Conservation (phyloP, 257 asterid genomes). For the Handroanthus guayacan region DNA sequence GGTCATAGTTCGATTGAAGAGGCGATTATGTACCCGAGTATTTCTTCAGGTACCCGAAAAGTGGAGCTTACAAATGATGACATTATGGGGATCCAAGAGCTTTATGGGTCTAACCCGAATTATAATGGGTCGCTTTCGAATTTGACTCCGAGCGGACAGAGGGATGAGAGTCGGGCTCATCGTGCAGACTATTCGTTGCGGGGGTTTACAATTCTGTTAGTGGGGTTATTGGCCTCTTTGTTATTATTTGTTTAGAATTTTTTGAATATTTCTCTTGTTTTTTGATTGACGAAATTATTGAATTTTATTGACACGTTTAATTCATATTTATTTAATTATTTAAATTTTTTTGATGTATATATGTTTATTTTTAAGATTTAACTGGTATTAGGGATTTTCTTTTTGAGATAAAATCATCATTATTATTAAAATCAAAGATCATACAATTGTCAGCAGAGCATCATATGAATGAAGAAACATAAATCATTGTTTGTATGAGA, state of each 20-base stretch:
- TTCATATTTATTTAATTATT: too few species aligned
- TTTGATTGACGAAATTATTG: too few species aligned
- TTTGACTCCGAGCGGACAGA: conserved; percentile 45
- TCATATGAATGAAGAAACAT: too few species aligned
- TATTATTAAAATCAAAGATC: too few species aligned
- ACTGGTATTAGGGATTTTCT: too few species aligned
- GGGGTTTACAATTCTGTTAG: not conserved
- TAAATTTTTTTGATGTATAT: too few species aligned
- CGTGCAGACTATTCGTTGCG: conserved; percentile 20
- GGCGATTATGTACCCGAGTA: conserved; percentile 83
- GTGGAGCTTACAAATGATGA: conserved; percentile 73
- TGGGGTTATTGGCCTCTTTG: conserved; percentile 37
- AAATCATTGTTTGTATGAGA: too few species aligned
- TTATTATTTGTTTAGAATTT: conserved; percentile 18
- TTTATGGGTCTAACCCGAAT: conserved; percentile 86
- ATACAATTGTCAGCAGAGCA: too few species aligned
- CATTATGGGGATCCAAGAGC: conserved; percentile 63
- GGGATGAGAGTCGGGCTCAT: conserved; percentile 51
- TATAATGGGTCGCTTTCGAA: conserved; percentile 50
- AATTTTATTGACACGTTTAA: too few species aligned
- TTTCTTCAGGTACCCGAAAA: conserved; percentile 62
- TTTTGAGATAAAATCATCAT: too few species aligned
- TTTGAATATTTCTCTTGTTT: not conserved
- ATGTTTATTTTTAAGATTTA: too few species aligned
- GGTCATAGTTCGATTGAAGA: conserved; percentile 84